Percentiles rank a stretch among this genome's conserved stretches.
Evolutionary conservation across 148 eudicot genomes (phyloP).

Genomic region (Oxyria digyna): DNA sequence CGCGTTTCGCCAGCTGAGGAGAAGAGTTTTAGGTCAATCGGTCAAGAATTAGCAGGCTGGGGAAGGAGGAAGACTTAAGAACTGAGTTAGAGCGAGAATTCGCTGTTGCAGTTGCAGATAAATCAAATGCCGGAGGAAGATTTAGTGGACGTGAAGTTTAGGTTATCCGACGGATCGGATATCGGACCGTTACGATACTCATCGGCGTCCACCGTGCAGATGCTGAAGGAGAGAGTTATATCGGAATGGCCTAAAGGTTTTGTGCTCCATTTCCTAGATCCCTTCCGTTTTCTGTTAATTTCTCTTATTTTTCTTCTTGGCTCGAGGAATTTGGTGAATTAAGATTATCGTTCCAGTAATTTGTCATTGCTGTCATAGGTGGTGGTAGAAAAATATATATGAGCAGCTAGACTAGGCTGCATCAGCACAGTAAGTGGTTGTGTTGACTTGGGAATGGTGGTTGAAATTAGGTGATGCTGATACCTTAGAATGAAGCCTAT

Average conservation of each 20-base stretch:
- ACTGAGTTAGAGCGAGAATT: not conserved
- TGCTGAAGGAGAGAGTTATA: conserved; percentile 63
- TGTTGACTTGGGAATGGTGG: not conserved
- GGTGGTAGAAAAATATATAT: not conserved
- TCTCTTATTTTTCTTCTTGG: not conserved
- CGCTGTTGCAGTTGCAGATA: not conserved
- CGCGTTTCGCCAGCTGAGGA: not conserved
- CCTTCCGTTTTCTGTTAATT: not conserved
- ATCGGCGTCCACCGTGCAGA: conserved; percentile 49
- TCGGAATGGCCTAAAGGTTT: conserved; percentile 86
- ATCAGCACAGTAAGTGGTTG: not conserved
- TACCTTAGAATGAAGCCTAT: not conserved
- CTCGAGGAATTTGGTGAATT: too few species aligned
- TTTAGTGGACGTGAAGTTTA: conserved; percentile 61
- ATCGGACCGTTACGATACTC: conserved; percentile 65
- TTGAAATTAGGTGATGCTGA: not conserved
- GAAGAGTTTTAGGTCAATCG: conserved; percentile 4
- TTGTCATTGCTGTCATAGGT: not conserved
- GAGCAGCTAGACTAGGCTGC: not conserved
- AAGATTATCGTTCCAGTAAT: not conserved
- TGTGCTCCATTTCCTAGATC: not conserved
- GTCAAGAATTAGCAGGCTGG: not conserved
- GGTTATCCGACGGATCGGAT: conserved; percentile 79
- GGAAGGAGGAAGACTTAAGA: not conserved
- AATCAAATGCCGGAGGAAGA: conserved; percentile 61